Evolutionary conservation across 495 filamentous ascomycete genomes (phyloP).

Genomic region (Articulospora tetracladia): DNA sequence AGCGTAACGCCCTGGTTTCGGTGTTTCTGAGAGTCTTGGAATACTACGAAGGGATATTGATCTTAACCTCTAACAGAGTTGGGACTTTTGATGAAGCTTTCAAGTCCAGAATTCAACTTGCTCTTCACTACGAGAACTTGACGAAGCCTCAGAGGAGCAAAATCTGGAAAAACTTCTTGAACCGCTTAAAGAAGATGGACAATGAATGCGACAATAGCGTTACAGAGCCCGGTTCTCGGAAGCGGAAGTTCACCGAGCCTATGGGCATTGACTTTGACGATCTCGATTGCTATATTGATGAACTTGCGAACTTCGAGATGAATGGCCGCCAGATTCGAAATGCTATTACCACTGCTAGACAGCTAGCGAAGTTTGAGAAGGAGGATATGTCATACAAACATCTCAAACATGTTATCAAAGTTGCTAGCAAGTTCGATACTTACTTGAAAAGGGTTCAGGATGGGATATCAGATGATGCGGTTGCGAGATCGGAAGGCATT

Average conservation of each 20-base stretch:
- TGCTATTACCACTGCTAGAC: slow-evolving; percentile 31
- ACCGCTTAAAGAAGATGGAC: slow-evolving; percentile 4
- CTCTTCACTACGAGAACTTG: slow-evolving; percentile 37
- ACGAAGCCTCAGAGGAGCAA: neutral
- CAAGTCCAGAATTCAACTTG: slow-evolving; percentile 43
- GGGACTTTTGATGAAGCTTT: slow-evolving; percentile 46
- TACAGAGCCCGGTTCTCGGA: too few species aligned
- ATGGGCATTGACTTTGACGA: slow-evolving; percentile 1
- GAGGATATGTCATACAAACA: neutral
- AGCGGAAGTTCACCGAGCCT: too few species aligned
- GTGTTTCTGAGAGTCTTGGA: slow-evolving; percentile 52
- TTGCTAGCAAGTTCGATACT: neutral
- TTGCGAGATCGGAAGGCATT: too few species aligned
- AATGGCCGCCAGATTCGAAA: slow-evolving; percentile 42
- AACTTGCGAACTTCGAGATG: slow-evolving; percentile 23
- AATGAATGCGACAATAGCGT: too few species aligned
- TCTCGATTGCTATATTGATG: slow-evolving; percentile 3
- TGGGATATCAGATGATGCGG: neutral
- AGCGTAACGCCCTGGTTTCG: slow-evolving; percentile 46
- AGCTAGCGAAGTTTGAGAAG: slow-evolving; percentile 17
- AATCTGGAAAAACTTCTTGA: slow-evolving; percentile 18
- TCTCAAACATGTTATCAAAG: neutral
- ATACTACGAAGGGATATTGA: slow-evolving; percentile 52
- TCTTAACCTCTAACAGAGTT: slow-evolving; percentile 50
- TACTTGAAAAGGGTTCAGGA: neutral